phyloP scores from a whole-genome alignment of 116 monocot species.

The Dioscorea cayenensis region DNA sequence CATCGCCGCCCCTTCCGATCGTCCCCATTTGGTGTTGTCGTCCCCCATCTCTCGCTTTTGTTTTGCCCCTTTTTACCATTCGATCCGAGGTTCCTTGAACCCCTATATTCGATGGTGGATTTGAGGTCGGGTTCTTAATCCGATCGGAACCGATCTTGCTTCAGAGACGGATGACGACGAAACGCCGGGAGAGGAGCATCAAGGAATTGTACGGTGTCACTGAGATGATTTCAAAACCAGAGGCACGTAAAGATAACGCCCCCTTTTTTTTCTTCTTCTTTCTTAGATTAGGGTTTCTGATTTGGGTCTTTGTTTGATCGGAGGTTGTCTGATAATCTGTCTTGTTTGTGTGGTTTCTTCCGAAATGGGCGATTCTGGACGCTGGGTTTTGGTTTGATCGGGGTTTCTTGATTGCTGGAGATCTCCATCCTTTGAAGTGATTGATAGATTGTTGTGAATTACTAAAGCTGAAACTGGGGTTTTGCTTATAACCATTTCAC shows the following conservation, averaged over 20 bases:
- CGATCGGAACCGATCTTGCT: not conserved
- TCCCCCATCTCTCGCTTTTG: not conserved
- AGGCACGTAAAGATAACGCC: constrained; percentile 44
- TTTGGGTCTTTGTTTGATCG: not conserved
- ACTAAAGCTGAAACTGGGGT: too few relatives aligned
- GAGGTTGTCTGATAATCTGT: not conserved
- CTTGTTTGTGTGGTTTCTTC: not conserved
- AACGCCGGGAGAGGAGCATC: constrained; percentile 13
- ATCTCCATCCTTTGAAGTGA: too few relatives aligned
- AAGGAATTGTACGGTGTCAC: constrained; percentile 34
- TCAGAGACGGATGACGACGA: constrained; percentile 19
- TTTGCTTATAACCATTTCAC: too few relatives aligned
- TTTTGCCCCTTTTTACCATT: not conserved
- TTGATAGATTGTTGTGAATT: too few relatives aligned
- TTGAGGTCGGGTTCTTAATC: not conserved
- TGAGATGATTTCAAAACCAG: constrained; percentile 12
- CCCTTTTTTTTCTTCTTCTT: constrained; percentile 1
- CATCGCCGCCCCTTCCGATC: not conserved
- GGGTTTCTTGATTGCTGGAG: not conserved
- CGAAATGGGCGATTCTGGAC: not conserved
- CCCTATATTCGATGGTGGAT: not conserved
- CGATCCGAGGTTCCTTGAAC: not conserved
- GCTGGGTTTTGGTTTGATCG: not conserved
- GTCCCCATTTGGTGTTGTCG: too few relatives aligned
- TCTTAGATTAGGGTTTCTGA: not conserved